A percentile compares a stretch with the other conserved stretches of the same genome.
Conservation (phyloP, 352 stramenopile species). For the Globisporangium mamillatum region DNA sequence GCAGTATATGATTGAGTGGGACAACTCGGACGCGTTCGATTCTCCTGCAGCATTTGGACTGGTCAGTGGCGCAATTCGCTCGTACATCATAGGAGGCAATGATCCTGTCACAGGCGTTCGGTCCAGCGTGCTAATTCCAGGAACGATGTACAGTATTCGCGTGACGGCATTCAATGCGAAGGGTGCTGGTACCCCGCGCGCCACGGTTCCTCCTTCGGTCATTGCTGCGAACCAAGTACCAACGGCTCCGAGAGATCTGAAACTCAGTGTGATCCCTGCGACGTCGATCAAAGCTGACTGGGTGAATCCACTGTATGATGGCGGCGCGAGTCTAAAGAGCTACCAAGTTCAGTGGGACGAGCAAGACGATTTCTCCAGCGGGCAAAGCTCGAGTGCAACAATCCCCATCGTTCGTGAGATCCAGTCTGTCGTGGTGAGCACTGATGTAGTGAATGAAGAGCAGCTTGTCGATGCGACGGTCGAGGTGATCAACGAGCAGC, state of each 20-base stretch:
- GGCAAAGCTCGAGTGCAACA: slow-evolving; percentile 59
- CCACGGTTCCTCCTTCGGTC: slow-evolving; percentile 42
- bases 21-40: slow-evolving; percentile 85
- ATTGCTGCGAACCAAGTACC: slow-evolving; percentile 62
- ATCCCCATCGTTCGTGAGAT: slow-evolving; percentile 91
- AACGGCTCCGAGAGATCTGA: slow-evolving; percentile 52
- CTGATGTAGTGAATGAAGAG: slow-evolving; percentile 88
- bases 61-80: slow-evolving; percentile 39
- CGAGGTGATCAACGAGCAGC: slow-evolving; percentile 94
- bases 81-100: slow-evolving; percentile 90
- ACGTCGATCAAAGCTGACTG: slow-evolving; percentile 84
- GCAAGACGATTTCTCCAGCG: slow-evolving; percentile 66
- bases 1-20: slow-evolving; percentile 97
- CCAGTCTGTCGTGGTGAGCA: slow-evolving; percentile 80
- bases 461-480: slow-evolving; percentile 92
- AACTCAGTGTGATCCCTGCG: slow-evolving; percentile 46
- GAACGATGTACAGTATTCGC: slow-evolving; percentile 75
- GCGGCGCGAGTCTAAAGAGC: slow-evolving; percentile 76
- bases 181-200: slow-evolving; percentile 46
- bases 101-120: slow-evolving; percentile 92
- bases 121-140: slow-evolving; percentile 71
- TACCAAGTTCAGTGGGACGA: slow-evolving; percentile 86
- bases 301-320: slow-evolving; percentile 89
- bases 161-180: slow-evolving; percentile 79
- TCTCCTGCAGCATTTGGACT: slow-evolving; percentile 78